Percentiles rank a stretch among this genome's conserved stretches.
Conservation (phyloP, 2,329 filamentous ascomycete species). For the Arthrobotrys conoides region DNA sequence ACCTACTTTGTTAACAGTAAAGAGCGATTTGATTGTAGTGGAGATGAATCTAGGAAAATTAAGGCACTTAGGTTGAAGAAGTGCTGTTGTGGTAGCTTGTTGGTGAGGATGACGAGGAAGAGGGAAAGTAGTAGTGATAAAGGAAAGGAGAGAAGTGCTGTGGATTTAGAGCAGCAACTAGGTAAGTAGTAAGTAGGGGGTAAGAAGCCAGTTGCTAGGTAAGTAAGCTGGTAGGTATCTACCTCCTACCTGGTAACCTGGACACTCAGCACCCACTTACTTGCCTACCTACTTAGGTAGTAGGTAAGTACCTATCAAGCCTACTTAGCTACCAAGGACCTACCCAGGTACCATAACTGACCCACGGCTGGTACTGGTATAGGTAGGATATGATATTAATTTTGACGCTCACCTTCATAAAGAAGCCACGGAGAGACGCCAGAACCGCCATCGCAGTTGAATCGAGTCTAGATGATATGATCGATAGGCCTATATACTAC, state of each 20-base stretch:
- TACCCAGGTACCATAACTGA: neutral
- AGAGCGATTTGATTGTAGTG: neutral
- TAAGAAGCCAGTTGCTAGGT: neutral
- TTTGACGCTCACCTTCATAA: constrained; percentile 10
- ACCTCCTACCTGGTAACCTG: too few relatives aligned
- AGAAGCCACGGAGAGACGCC: neutral
- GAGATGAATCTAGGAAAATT: neutral
- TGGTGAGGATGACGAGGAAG: neutral
- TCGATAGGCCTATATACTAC: too few relatives aligned
- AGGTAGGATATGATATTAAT: neutral
- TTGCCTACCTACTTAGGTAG: too few relatives aligned
- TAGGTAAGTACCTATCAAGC: too few relatives aligned
- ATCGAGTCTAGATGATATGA: neutral
- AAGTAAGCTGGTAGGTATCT: too few relatives aligned
- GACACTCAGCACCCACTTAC: too few relatives aligned
- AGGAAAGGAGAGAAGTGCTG: neutral
- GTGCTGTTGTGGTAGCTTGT: neutral
- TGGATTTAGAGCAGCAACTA: neutral
- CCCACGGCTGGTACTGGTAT: too few relatives aligned
- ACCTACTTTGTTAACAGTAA: too few relatives aligned
- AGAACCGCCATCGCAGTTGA: constrained; percentile 4
- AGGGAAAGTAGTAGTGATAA: neutral
- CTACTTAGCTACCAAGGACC: too few relatives aligned
- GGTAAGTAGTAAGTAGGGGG: neutral
- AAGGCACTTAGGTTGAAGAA: neutral